Evolutionary conservation across 192 early-diverging fungal species (phyloP).

Genomic region (Geosiphon pyriformis): DNA sequence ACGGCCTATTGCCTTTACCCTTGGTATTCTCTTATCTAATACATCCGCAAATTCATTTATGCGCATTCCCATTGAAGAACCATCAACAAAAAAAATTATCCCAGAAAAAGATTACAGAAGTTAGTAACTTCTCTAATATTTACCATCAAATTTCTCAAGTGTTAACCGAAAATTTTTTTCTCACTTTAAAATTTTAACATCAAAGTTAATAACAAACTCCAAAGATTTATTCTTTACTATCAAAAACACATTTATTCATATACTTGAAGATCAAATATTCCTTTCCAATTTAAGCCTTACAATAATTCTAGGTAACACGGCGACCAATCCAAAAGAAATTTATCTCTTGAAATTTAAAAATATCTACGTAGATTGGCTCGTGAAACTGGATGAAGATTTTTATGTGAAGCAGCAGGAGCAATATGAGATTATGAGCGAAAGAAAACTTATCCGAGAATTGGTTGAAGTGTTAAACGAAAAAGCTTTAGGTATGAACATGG

Average conservation of each 20-base stretch:
- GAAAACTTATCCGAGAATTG: neutral
- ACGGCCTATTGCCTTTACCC: neutral
- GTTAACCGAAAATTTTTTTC: neutral
- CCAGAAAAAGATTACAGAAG: neutral
- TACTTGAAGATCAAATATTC: neutral
- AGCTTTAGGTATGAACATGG: neutral
- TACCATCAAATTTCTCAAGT: neutral
- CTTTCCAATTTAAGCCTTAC: neutral
- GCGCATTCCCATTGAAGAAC: neutral
- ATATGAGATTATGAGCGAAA: neutral
- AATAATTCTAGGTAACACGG: neutral
- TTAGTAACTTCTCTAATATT: no score
- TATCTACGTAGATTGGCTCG: neutral
- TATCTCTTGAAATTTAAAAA: conserved; percentile 2
- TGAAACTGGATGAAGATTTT: neutral
- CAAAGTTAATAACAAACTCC: neutral
- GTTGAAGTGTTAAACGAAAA: neutral
- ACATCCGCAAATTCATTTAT: no score
- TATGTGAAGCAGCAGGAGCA: neutral
- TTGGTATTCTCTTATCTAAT: no score
- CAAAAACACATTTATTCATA: neutral
- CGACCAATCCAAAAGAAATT: conserved; percentile 1
- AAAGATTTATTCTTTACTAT: neutral
- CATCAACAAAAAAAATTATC: neutral
- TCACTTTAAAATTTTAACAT: neutral